Percentiles rank a stretch among this genome's conserved stretches.
Evolutionary conservation across 2,329 filamentous ascomycete species (phyloP).

Genomic region (Colletotrichum somersetense): DNA sequence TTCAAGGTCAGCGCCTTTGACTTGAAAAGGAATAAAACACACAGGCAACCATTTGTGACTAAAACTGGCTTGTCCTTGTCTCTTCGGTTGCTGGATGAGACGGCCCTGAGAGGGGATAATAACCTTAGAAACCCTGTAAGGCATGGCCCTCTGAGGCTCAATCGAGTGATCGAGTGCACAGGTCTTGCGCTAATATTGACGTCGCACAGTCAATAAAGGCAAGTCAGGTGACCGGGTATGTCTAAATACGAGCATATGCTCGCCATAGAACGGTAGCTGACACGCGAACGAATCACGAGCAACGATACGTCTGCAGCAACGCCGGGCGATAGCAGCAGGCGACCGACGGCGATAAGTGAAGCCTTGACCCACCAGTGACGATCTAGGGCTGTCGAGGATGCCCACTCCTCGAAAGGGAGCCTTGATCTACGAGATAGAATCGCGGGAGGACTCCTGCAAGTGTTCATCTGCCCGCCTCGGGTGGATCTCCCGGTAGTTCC

Average conservation of each 20-base stretch:
- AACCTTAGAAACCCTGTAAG: neutral
- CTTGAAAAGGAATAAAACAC: neutral
- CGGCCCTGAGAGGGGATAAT: neutral
- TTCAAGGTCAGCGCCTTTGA: neutral
- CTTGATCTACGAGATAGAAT: neutral
- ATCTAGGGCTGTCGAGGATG: neutral
- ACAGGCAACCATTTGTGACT: no score
- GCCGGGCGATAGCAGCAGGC: neutral
- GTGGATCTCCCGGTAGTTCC: neutral
- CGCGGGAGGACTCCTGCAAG: neutral
- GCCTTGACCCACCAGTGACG: neutral
- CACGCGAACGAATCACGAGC: neutral
- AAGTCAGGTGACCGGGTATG: neutral
- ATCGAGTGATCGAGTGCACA: conserved; percentile 4
- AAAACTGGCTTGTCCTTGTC: neutral
- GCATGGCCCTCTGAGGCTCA: conserved; percentile 20
- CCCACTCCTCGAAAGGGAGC: neutral
- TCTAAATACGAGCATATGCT: neutral
- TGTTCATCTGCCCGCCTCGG: neutral
- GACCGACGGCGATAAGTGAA: neutral
- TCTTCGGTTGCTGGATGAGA: neutral
- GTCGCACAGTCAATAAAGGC: neutral
- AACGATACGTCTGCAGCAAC: neutral
- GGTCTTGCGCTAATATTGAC: conserved; percentile 8
- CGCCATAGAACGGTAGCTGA: neutral